Conservation (phyloP, 2,329 filamentous ascomycete genomes). For the Raffaelea arxii region DNA sequence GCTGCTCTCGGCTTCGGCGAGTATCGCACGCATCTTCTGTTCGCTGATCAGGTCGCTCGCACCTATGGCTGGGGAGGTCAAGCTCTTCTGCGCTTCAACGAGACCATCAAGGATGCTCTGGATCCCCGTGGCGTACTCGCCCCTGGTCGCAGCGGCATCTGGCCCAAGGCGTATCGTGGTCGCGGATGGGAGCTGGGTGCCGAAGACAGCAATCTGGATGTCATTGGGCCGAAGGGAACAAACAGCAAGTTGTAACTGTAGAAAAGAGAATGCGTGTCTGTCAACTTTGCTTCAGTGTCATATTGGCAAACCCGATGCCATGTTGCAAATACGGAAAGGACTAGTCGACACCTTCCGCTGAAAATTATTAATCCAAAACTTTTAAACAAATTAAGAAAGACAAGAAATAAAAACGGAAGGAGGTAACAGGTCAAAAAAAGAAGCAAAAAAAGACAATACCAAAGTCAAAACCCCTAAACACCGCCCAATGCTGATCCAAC, state of each 20-base stretch:
- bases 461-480: no score
- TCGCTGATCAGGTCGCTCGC: conserved; percentile 28
- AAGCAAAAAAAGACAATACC: no score
- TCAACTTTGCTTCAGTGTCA: no score
- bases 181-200: conserved; percentile 11
- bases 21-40: conserved; percentile 28
- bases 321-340: no score
- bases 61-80: conserved; percentile 29
- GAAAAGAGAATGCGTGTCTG: no score
- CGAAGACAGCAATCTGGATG: conserved; percentile 8
- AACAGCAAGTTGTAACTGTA: not conserved
- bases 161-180: conserved; percentile 20
- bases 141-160: conserved; percentile 36
- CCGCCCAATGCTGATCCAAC: no score
- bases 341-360: no score
- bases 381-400: no score
- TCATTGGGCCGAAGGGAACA: conserved; percentile 5
- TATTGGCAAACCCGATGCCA: no score
- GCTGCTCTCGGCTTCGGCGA: conserved; percentile 27
- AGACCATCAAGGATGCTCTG: conserved; percentile 27
- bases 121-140: conserved; percentile 34
- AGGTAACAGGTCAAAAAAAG: no score
- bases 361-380: no score
- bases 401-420: no score
- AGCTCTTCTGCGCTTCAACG: conserved; percentile 25